Percentiles rank a stretch among this genome's conserved stretches.
These are phyloP conservation scores for Teunomyces panamensis DNA, from an alignment of 805 yeast species.

Conservation along the genomic window DNA sequence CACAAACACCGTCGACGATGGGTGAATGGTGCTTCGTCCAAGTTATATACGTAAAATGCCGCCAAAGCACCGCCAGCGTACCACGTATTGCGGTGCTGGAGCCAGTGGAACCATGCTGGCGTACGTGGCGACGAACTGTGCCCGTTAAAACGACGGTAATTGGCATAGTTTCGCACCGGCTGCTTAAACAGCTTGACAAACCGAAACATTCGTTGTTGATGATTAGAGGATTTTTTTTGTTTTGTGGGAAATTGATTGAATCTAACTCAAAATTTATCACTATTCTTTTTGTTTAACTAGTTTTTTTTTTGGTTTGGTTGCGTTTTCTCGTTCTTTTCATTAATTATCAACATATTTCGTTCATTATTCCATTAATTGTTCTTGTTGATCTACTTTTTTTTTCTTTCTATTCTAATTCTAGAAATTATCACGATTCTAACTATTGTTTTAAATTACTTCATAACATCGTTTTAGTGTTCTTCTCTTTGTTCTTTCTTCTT, in stretches of 20 bases:
- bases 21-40: conserved; percentile 81
- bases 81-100: conserved; percentile 31
- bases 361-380: no score
- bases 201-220: neutral
- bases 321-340: no score
- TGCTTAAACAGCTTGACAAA: no score
- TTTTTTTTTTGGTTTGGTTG: no score
- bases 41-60: conserved; percentile 32
- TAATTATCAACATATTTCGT: no score
- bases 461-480: neutral
- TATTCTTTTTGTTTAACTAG: no score
- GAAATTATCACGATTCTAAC: no score
- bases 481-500: neutral
- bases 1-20: conserved; percentile 69
- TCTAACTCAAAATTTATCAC: no score
- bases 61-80: conserved; percentile 20
- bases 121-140: conserved; percentile 7
- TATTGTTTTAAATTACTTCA: no score
- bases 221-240: neutral
- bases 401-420: no score
- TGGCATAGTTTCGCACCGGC: conserved; percentile 9
- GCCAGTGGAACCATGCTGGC: conserved; percentile 7
- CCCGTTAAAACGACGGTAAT: conserved; percentile 17
- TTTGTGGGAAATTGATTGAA: no score
- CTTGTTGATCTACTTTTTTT: no score